A percentile compares a stretch with the other conserved stretches of the same genome.
Evolutionary conservation across 805 yeast genomes (phyloP).

Genomic region (Debaryomyces prosopidis): DNA sequence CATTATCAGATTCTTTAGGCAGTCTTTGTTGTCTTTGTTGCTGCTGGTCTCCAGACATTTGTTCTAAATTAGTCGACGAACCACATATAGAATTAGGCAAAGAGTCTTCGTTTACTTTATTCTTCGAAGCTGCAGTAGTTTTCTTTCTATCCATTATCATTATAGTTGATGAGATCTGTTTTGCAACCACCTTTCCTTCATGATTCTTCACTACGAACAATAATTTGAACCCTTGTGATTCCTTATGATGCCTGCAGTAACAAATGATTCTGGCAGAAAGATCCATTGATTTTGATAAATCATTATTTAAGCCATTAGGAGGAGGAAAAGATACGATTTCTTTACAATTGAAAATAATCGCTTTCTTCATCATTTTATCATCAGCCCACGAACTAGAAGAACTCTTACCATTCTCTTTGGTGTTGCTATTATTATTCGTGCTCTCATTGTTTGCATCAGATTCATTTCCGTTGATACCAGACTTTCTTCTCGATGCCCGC

Average conservation of each 20-base stretch:
- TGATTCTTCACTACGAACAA: conserved; percentile 66
- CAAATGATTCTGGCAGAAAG: conserved; percentile 80
- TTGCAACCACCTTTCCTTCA: conserved; percentile 65
- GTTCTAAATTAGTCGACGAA: conserved; percentile 21
- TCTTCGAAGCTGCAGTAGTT: conserved; percentile 32
- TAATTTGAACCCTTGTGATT: conserved; percentile 78
- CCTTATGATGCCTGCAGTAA: conserved; percentile 94
- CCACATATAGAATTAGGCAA: conserved; percentile 18
- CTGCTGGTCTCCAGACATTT: conserved; percentile 1
- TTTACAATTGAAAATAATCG: conserved; percentile 87
- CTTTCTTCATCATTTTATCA: conserved; percentile 71
- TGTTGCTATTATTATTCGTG: conserved; percentile 3
- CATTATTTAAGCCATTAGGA: conserved; percentile 44
- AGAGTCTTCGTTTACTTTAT: conserved; percentile 13
- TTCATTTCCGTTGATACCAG: conserved; percentile 38
- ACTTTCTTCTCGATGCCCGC: conserved; percentile 89
- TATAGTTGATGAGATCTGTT: conserved; percentile 68
- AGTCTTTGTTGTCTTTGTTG: neutral
- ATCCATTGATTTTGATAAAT: conserved; percentile 42
- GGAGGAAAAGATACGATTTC: conserved; percentile 78
- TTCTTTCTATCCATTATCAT: conserved; percentile 96
- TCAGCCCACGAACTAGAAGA: conserved; percentile 75
- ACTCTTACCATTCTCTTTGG: conserved; percentile 38
- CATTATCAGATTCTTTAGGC: conserved; percentile 4
- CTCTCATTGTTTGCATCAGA: conserved; percentile 11